Conservation (phyloP, 2,329 filamentous ascomycete species). For the Metarhizium album region DNA sequence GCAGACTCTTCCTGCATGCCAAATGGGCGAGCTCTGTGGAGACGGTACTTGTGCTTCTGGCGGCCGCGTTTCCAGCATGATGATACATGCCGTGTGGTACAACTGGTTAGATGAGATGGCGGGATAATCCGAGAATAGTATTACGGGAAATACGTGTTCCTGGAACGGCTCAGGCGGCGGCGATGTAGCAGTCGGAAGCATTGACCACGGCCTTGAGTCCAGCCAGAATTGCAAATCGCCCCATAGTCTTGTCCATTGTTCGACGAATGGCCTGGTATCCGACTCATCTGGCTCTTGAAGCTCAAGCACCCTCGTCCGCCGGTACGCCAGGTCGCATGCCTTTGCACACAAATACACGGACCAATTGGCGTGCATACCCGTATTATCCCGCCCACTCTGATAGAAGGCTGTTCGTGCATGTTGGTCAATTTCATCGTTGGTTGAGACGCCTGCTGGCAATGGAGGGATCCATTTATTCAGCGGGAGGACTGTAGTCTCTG, state of each 20-base stretch:
- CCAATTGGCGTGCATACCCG: conserved; percentile 44
- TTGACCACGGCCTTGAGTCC: conserved; percentile 27
- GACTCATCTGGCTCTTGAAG: conserved; percentile 28
- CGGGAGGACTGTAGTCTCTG: conserved; percentile 36
- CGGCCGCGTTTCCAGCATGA: conserved; percentile 25
- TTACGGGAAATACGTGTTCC: conserved; percentile 28
- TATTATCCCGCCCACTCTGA: conserved; percentile 18
- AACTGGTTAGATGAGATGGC: conserved; percentile 42
- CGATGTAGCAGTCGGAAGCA: conserved; percentile 18
- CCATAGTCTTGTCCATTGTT: conserved; percentile 34
- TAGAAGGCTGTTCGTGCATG: conserved; percentile 15
- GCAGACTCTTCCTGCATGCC: conserved; percentile 25
- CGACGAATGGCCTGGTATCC: conserved; percentile 24
- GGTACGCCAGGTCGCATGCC: conserved; percentile 33
- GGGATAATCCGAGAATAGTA: conserved; percentile 36
- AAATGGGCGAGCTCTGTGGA: conserved; percentile 12
- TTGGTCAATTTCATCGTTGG: conserved; percentile 16
- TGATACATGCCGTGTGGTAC: conserved; percentile 38
- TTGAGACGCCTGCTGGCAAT: conserved; percentile 4
- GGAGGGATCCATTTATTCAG: conserved; percentile 36
- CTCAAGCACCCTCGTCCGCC: conserved; percentile 24
- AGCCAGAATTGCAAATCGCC: conserved; percentile 36
- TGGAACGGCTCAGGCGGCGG: conserved; percentile 15
- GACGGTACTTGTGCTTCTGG: conserved; percentile 13
- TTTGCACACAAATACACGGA: conserved; percentile 41